Evolutionary conservation across 306 rosid species (phyloP).

Genomic region (Abrus precatorius): DNA sequence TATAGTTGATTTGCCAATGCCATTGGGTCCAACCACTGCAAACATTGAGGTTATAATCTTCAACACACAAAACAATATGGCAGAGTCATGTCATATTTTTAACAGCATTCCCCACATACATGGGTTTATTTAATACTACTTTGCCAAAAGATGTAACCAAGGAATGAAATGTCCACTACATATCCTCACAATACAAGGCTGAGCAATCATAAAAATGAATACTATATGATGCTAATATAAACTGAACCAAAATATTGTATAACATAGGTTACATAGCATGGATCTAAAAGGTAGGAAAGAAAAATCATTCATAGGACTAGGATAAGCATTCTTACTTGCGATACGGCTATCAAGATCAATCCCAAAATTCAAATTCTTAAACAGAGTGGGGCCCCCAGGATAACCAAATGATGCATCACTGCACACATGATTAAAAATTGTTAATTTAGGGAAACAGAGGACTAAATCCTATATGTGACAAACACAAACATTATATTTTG

Average conservation of each 20-base stretch:
- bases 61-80: conserved; percentile 38
- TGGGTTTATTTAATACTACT: conserved; percentile 23
- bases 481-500: conserved; percentile 28
- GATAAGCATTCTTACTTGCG: conserved; percentile 80
- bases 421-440: conserved; percentile 44
- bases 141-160: conserved; percentile 40
- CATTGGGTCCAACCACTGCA: conserved; percentile 99
- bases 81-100: conserved; percentile 20
- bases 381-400: conserved; percentile 91
- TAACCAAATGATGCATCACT: conserved; percentile 99
- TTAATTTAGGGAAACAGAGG: conserved; percentile 31
- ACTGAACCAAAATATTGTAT: background rate
- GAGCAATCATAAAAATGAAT: conserved; percentile 32
- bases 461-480: conserved; percentile 8
- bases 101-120: conserved; percentile 33
- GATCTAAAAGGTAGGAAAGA: conserved; percentile 7
- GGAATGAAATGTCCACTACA: conserved; percentile 38
- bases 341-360: conserved; percentile 98
- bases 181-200: background rate
- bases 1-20: conserved; percentile 98
- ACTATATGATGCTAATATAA: conserved; percentile 24
- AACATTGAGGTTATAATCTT: conserved; percentile 47
- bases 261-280: background rate
- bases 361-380: conserved; percentile 95
- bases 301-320: conserved; percentile 22